phyloP scores from a whole-genome alignment of 2,329 filamentous ascomycete species.

The Periglandula ipomoeae region DNA sequence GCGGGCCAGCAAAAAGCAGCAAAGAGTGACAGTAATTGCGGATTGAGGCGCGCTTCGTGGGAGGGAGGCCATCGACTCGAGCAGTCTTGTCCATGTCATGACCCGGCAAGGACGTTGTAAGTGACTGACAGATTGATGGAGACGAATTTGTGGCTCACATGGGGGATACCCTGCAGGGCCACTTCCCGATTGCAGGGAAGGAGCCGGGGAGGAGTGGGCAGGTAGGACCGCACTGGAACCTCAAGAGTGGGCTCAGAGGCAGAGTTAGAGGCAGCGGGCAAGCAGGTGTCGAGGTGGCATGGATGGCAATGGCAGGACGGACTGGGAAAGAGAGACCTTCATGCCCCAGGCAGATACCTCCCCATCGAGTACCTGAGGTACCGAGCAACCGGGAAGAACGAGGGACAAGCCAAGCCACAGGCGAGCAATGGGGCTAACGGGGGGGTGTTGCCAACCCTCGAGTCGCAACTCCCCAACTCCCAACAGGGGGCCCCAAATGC shows the following conservation, averaged over 20 bases:
- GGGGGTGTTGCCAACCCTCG: no score
- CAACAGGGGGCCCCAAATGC: background rate
- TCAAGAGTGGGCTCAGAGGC: background rate
- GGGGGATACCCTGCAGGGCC: slow-evolving; percentile 6
- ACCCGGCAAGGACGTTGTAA: slow-evolving; percentile 1
- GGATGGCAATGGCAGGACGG: background rate
- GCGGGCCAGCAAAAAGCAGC: slow-evolving; percentile 1
- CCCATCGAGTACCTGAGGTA: slow-evolving; percentile 1
- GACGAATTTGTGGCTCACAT: slow-evolving; percentile 3
- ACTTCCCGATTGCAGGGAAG: slow-evolving; percentile 4
- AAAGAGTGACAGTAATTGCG: slow-evolving; percentile 1
- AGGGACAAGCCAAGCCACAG: background rate
- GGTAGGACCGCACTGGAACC: no score
- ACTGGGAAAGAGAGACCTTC: background rate
- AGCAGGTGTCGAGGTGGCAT: background rate
- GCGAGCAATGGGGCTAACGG: no score
- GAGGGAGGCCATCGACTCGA: background rate
- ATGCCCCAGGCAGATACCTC: background rate
- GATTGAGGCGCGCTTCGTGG: background rate
- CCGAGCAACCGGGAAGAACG: slow-evolving; percentile 6
- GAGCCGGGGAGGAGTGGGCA: slow-evolving; percentile 3
- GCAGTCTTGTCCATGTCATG: slow-evolving; percentile 1
- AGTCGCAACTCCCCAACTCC: no score
- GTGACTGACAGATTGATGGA: slow-evolving; percentile 1
- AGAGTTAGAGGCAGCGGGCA: background rate